Evolutionary conservation across 495 filamentous ascomycete genomes (phyloP), one percentile per base, ranked within the genome.

Genomic region (Staphylotrichum longicolle): DNA sequence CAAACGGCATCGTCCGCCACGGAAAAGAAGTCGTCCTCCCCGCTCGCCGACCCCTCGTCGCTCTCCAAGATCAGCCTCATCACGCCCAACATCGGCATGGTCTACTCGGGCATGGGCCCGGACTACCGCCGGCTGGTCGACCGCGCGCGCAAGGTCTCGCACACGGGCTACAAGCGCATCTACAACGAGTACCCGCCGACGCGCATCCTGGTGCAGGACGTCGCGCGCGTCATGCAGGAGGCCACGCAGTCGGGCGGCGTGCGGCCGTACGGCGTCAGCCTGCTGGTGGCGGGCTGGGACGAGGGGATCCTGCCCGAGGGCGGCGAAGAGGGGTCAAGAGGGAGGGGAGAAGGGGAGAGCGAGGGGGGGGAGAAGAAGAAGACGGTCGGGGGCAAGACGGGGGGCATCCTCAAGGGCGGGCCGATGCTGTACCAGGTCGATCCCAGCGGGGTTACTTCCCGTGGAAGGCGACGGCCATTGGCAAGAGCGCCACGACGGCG

Each of bases 181-280:
- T 99, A 99, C 82, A 99, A 99, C 78, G 94, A 99, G 81, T 99
- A 99, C 83, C 94, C 94, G 12, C 94, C 94, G 9, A 99, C 95
- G 34, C 85, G 94, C 63, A 99, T 99, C 84, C 81, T 99, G 74
- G 94, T 99, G 59, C 94, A 99, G 77, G 95, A 99, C 70, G 93
- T 99, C 55, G 94, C 94, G 48, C 85, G 91, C 66, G 92, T 96
- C 59, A 96, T 99, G 88, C 95, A 99, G 74, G 94, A 99, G 76
- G 94, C 94, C 34, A 99, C 94, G 47, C 94, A 99, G 77, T 93
- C 89, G 57, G 94, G 93, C 74, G 94, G 94, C 83, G 93, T 99
- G 58, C 85, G 94, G 48, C 94, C 94, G n/a, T 99, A 97, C 72
- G 94, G 94, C 69, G 94, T 99, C 65, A 93, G 88, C 74, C 77